Base-by-base conservation (phyloP, 2,329 filamentous ascomycete genomes). In the Cercospora zeina region DNA sequence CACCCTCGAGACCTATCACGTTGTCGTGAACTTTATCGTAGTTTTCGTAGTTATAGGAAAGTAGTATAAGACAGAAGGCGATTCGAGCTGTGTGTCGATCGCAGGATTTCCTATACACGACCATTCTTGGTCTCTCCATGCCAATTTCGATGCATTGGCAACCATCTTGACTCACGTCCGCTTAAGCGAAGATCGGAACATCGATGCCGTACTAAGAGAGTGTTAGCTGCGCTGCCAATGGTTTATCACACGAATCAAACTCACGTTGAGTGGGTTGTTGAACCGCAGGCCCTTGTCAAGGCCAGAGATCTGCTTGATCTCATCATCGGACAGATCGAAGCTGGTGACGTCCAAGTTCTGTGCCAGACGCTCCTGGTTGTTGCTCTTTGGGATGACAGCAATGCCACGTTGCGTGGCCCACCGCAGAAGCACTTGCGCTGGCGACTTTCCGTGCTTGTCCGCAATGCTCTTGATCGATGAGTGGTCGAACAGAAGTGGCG, bases 401-500 rank as follows among this genome's bases (percentile, higher is more conserved):
- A 95, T 81, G 33, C 86, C 87, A 55, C 89, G 84, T 82, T 96
- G 91, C 14, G 91, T 96, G 21, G 91, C 86, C 92, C 92, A 96
- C 70, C 91, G 85, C 68, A 96, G 82, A 64, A 96, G 83, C 30
- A 96, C 83, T 83, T 96, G 91, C 14, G 90, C 89, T 6, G 90
- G 82, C 8, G 87, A 86, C 81, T 89, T 91, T 75, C 79, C 79
- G 68, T 90, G 81, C 80, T 89, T 91, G 71, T 82, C 76, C 16
- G 90, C 87, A 65, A 93, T 83, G 54, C 71, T 74, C 69, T 83
- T 85, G 76, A 96, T 81, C 58, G 82, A 77, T 19, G 83, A 77
- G 75, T 91, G 84, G 73, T 92, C 83, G 74, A 96, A 88, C 62
- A 96, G 82, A 58, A 89, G 84, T 13, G 85, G 82, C 11, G 87